Evolutionary conservation across 2,329 filamentous ascomycete species (phyloP), one percentile per base, ranked within the genome.

Genomic region (Domatiomyces catenatus): DNA sequence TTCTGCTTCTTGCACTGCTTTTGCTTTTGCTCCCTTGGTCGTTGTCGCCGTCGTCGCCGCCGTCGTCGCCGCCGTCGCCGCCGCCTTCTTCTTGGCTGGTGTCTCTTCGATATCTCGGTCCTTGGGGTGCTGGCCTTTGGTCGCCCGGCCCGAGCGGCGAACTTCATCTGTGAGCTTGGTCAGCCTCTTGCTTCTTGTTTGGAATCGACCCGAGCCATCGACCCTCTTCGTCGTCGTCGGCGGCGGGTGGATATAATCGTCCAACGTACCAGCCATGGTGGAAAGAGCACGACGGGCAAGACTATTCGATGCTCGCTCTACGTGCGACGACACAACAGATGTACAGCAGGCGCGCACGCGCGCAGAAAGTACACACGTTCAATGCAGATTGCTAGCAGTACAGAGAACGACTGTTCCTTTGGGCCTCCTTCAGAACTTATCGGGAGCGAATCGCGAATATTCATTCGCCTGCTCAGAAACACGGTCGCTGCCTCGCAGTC

Each of bases 71-170:
- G 45, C 66, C 64, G 56, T 70, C 71, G 64, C 60, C 53, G 70
- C 74, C 45, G 67, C 59, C 62, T 75, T 76, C 52, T 67, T 62
- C 51, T 68, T 70, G 5, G 71, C 65, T 15, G 69, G 67, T 46
- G 86, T 84, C 59, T 85, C 76, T 50, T 83, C 51, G 47, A 67
- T 75, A 63, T 94, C 88, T 60, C 87, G 82, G 58, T 84, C 84
- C 68, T 94, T 94, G 22, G 81, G 83, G 68, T 96, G 88, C 62
- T 95, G 89, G 64, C 92, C 92, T 66, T 98, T 98, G 57, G 92
- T 98, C 61, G 90, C 88, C 62, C 92, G 84, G 58, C 92, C 89
- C 44, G 92, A 98, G 64, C 92, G 86, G 66, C 92, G 84, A 52
- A 88, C 86, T 76, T 95, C 90, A 58, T 83, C 80, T 83, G 66